Evolutionary conservation across 1,139 yeast genomes (phyloP).

Genomic region (Debaryomyces sp.): DNA sequence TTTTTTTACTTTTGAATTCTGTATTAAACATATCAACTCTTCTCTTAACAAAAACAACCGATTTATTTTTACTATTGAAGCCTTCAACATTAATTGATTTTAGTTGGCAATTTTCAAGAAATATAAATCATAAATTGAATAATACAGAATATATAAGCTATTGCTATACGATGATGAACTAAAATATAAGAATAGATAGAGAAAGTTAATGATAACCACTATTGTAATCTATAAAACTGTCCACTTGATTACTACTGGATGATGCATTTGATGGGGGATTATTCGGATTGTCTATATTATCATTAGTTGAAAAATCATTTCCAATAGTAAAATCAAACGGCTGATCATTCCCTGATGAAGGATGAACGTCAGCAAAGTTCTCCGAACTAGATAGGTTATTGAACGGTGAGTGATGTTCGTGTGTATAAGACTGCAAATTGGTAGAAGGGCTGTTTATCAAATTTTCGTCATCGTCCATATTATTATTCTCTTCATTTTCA

Average conservation of each 20-base stretch:
- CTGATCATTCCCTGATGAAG: slow-evolving; percentile 3
- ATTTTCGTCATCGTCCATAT: slow-evolving; percentile 10
- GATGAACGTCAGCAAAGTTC: slow-evolving; percentile 1
- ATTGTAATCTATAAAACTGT: slow-evolving; percentile 32
- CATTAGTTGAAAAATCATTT: slow-evolving; percentile 8
- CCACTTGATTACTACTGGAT: slow-evolving; percentile 19
- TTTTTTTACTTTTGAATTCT: too few species aligned
- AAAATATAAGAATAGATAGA: neutral
- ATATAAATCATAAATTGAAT: neutral
- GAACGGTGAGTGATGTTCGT: slow-evolving; percentile 13
- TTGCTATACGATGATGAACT: neutral
- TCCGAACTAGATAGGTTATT: slow-evolving; percentile 3
- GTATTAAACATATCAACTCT: too few species aligned
- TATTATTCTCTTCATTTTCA: slow-evolving; percentile 4
- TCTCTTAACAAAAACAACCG: too few species aligned
- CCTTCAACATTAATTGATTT: neutral
- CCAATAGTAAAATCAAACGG: neutral
- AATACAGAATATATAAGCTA: neutral
- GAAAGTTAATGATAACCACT: slow-evolving; percentile 16
- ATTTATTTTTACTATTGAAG: too few species aligned
- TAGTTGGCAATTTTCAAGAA: neutral
- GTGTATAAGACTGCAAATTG: slow-evolving; percentile 19
- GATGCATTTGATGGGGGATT: slow-evolving; percentile 11
- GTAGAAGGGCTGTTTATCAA: slow-evolving; percentile 23
- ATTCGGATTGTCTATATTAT: slow-evolving; percentile 9